Evolutionary conservation across 148 eudicot genomes (phyloP).

Genomic region (Rhododendron molle): DNA sequence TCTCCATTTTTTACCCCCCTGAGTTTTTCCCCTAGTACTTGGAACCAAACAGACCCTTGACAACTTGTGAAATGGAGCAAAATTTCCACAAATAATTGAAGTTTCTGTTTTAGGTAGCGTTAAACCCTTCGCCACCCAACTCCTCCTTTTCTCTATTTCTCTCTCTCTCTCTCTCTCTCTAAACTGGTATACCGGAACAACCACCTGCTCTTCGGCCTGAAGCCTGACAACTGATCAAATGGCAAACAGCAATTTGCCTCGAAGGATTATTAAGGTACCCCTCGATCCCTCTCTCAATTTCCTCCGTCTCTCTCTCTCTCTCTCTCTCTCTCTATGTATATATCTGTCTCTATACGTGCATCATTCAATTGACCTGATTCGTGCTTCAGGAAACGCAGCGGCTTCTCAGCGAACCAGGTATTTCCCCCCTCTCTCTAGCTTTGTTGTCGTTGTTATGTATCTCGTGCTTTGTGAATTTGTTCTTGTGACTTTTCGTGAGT

Average conservation of each 20-base stretch:
- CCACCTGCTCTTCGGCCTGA: neutral
- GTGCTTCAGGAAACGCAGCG: slow-evolving; percentile 76
- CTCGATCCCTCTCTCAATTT: slow-evolving; percentile 16
- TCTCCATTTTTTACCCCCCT: too few species aligned
- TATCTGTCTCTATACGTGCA: neutral
- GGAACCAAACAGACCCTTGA: neutral
- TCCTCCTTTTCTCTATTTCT: neutral
- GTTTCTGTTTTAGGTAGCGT: neutral
- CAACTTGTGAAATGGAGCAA: neutral
- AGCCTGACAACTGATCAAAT: slow-evolving; percentile 12
- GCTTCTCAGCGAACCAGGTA: slow-evolving; percentile 84
- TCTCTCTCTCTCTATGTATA: neutral
- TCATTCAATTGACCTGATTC: slow-evolving; percentile 1
- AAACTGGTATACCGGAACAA: neutral
- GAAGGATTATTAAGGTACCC: slow-evolving; percentile 56
- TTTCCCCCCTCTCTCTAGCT: neutral
- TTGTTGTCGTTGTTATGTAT: neutral
- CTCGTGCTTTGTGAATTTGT: neutral
- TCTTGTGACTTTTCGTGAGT: neutral
- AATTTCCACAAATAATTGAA: neutral
- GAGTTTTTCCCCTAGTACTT: too few species aligned
- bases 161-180: neutral
- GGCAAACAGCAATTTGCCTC: slow-evolving; percentile 56
- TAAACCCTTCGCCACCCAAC: neutral
- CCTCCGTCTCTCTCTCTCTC: neutral